Evolutionary conservation across 495 filamentous ascomycete genomes (phyloP).

Genomic region (Trichoderma virens): DNA sequence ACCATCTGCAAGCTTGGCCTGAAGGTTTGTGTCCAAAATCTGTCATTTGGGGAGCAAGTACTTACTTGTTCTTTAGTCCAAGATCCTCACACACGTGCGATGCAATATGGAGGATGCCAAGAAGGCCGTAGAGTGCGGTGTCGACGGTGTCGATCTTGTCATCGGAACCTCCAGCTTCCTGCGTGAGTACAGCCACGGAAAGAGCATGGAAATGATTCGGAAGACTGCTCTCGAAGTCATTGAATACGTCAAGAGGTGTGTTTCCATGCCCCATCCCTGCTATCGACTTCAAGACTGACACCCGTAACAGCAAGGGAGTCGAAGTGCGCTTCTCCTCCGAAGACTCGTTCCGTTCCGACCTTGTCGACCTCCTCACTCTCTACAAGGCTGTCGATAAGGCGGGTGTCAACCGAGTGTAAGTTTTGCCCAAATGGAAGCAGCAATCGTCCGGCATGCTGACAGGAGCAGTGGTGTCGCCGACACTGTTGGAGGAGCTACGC

Average conservation of each 20-base stretch:
- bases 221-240: conserved; percentile 92
- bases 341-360: conserved; percentile 76
- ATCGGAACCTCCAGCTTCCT: conserved; percentile 91
- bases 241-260: conserved; percentile 87
- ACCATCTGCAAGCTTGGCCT: conserved; percentile 88
- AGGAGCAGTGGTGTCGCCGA: background rate
- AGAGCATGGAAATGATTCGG: conserved; percentile 87
- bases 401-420: background rate
- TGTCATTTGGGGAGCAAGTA: too few species aligned
- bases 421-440: too few species aligned
- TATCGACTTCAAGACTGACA: too few species aligned
- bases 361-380: conserved; percentile 70
- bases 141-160: conserved; percentile 66
- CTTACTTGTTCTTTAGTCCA: too few species aligned
- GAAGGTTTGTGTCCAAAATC: conserved; percentile 40
- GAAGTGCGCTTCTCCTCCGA: conserved; percentile 52
- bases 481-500: conserved; percentile 40
- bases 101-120: conserved; percentile 87
- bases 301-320: conserved; percentile 25
- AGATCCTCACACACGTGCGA: too few species aligned
- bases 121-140: conserved; percentile 66
- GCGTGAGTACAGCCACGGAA: conserved; percentile 87
- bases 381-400: conserved; percentile 62
- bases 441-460: too few species aligned
- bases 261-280: too few species aligned